Percentiles rank a stretch among this genome's conserved stretches.
These are phyloP conservation scores for Globisporangium solare DNA, from an alignment of 352 stramenopile genomes.

Conservation along the genomic window DNA sequence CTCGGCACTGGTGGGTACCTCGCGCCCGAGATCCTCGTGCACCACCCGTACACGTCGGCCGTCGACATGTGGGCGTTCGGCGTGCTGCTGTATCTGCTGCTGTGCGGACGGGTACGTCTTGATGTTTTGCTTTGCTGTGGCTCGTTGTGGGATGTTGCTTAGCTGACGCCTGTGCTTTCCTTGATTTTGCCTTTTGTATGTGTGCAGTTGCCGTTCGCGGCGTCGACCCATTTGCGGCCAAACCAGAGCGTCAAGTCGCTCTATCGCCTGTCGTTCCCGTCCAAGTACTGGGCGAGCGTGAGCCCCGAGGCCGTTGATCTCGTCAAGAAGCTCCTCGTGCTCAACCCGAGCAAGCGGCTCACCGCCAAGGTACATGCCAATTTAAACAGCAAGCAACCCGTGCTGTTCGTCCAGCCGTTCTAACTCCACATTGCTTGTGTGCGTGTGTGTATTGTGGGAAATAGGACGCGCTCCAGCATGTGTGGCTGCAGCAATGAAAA, in stretches of 20 bases:
- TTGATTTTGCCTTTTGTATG: neutral
- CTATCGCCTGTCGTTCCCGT: slow-evolving; percentile 66
- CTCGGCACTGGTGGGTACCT: slow-evolving; percentile 92
- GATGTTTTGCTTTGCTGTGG: neutral
- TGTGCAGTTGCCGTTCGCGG: slow-evolving; percentile 54
- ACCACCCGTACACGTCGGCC: slow-evolving; percentile 91
- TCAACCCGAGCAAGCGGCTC: slow-evolving; percentile 46
- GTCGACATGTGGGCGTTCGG: slow-evolving; percentile 98
- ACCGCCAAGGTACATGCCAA: slow-evolving; percentile 23
- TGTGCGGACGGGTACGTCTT: slow-evolving; percentile 90
- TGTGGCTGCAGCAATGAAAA: slow-evolving; percentile 32
- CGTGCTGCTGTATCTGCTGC: slow-evolving; percentile 95
- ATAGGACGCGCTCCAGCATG: slow-evolving; percentile 48
- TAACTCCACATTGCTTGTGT: neutral
- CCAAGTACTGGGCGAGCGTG: slow-evolving; percentile 71
- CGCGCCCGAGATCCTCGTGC: slow-evolving; percentile 96
- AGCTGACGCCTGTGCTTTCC: neutral
- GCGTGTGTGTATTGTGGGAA: no score
- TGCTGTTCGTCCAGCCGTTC: neutral
- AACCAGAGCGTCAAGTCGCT: slow-evolving; percentile 58
- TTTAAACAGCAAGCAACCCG: no score
- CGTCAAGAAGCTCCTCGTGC: slow-evolving; percentile 49
- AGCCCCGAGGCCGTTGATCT: slow-evolving; percentile 57
- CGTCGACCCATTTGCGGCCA: slow-evolving; percentile 48
- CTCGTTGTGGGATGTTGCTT: neutral